Conservation (phyloP, 208 protist genomes). For the Wallacemonas sp. region DNA sequence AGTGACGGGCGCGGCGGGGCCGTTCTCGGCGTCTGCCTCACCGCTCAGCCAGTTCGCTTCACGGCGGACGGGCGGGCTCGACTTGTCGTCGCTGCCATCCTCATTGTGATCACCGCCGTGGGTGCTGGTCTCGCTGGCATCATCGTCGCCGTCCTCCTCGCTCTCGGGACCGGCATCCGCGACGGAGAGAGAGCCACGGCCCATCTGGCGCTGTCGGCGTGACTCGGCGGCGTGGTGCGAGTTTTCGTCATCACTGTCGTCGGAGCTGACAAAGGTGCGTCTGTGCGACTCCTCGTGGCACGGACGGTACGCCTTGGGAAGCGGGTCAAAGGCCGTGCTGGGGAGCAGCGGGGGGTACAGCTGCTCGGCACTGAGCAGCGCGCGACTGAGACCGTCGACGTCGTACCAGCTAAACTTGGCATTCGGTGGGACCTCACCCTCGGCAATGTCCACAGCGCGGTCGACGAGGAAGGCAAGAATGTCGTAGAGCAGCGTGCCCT, state of each 20-base stretch:
- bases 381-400: slow-evolving; percentile 76
- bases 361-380: slow-evolving; percentile 52
- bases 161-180: not conserved
- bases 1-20: slow-evolving; percentile 3
- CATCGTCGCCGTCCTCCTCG: slow-evolving; percentile 3
- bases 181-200: slow-evolving; percentile 10
- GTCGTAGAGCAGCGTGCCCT: slow-evolving; percentile 75
- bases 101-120: not conserved
- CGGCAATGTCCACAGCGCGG: slow-evolving; percentile 74
- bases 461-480: slow-evolving; percentile 81
- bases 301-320: slow-evolving; percentile 21
- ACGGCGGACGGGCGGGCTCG: not conserved
- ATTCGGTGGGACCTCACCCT: slow-evolving; percentile 34
- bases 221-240: slow-evolving; percentile 72
- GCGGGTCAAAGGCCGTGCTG: slow-evolving; percentile 17
- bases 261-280: slow-evolving; percentile 82
- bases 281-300: slow-evolving; percentile 45
- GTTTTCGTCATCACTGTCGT: slow-evolving; percentile 83
- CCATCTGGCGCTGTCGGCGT: slow-evolving; percentile 26
- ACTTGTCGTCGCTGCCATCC: not conserved
- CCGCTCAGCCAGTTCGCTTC: slow-evolving; percentile 18
- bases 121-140: slow-evolving; percentile 1
- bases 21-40: slow-evolving; percentile 3
- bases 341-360: slow-evolving; percentile 74
- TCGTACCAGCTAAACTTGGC: slow-evolving; percentile 69